A percentile compares a stretch with the other conserved stretches of the same genome.
phyloP scores from a whole-genome alignment of 2,329 filamentous ascomycete genomes.

The Biscogniauxia sp. region DNA sequence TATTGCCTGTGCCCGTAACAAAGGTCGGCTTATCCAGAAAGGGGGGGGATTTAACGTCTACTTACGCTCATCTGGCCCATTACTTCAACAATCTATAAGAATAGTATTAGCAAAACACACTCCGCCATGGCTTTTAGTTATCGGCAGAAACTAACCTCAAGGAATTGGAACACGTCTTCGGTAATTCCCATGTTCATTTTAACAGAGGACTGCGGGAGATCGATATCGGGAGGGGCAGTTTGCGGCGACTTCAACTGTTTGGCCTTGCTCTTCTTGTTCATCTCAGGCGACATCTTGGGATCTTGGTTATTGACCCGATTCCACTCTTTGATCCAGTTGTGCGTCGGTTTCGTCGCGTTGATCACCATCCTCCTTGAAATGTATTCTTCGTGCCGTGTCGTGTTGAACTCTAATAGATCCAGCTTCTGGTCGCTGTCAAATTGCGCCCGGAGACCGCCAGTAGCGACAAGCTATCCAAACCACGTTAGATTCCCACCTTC shows the following conservation, averaged over 20 bases:
- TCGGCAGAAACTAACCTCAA: constrained; percentile 50
- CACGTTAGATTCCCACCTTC: neutral
- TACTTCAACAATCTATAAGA: constrained; percentile 58
- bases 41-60: neutral
- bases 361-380: constrained; percentile 67
- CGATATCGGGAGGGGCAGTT: constrained; percentile 57
- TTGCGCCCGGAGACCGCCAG: constrained; percentile 73
- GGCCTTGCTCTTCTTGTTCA: constrained; percentile 64
- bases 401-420: constrained; percentile 80
- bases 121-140: neutral
- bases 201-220: constrained; percentile 57
- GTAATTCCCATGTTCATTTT: constrained; percentile 59
- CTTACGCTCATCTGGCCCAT: constrained; percentile 61
- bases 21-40: neutral
- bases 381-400: constrained; percentile 76
- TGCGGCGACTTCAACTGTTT: constrained; percentile 59
- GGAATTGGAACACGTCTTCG: constrained; percentile 60
- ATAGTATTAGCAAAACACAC: constrained; percentile 23
- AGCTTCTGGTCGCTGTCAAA: constrained; percentile 80
- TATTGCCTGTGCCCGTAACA: no score
- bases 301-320: constrained; percentile 56
- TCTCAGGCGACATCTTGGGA: constrained; percentile 59
- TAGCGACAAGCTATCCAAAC: constrained; percentile 63
- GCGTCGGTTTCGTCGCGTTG: constrained; percentile 58
- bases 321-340: constrained; percentile 67